Evolutionary conservation across 768 basidiomycete genomes (phyloP), one percentile per base, ranked within the genome.

Genomic region (Chalciporus pseudorubinellus): DNA sequence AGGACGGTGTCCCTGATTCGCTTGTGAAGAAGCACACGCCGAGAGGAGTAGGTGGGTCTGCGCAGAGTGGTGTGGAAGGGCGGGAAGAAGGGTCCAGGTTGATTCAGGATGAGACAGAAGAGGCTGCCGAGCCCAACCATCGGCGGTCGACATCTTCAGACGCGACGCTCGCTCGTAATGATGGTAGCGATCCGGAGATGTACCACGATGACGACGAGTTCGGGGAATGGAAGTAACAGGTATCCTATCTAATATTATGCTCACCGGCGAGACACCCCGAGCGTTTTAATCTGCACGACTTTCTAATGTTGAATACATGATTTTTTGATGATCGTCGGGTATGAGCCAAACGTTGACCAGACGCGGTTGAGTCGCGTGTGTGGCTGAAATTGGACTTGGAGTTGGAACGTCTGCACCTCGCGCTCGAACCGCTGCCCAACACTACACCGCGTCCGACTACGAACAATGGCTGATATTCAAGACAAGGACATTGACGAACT

Each of bases 401-500:
- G n/a, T n/a, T n/a, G n/a, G n/a, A n/a, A n/a, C n/a, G n/a, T n/a
- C 26, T 4, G 26, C 26, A 45, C 31, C 31, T 21, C 8, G 16
- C 0, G n/a, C 26, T 4, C 31, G 20, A 7, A 44, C 21, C 39
- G 39, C 14, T 4, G 8, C 14, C 8, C 36, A 33, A 47, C 58
- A 24, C 48, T 24, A 45, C 39, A 7, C 16, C 42, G 26, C 43
- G 42, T 41, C 10, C 26, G 26, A 26, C 26, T 26, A 40, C 40
- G 31, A 48, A 11, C 51, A 69, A 59, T 59, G 10, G 50, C 28
- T 52, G 50, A 61, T 31, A 59, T 38, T 24, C 60, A 64, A 21
- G 74, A 71, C 10, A 66, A 62, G 39, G 79, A 82, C 55, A 40
- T 77, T 4, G 78, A 81, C 57, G 74, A 80, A 52, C 73, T 79